Evolutionary conservation across 2,329 filamentous ascomycete species (phyloP), one percentile per base, ranked within the genome.

Genomic region (Didymella pinodella): DNA sequence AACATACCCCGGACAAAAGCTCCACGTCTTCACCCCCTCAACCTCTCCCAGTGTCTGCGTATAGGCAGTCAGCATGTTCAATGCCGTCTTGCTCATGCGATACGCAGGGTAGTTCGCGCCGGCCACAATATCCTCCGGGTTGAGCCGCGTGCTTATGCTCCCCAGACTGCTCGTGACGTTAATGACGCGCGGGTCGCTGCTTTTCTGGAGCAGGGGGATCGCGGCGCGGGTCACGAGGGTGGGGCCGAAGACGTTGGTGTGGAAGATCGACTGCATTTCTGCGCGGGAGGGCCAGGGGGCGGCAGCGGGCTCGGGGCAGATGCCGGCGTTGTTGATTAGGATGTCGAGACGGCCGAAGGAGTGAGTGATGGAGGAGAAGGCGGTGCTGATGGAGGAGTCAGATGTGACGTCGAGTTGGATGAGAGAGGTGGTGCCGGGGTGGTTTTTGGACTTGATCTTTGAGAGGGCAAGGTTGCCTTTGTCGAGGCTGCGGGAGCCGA

Each of bases 321-420:
- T 77, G 18, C 91, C 92, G 31, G 93, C 92, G 75, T 96, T 96
- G 84, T 96, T 96, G 80, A 96, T 79, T 32, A 96, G 80, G 57
- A 96, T 90, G 79, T 96, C 91, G 69, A 96, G 84, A 25, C 59
- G 65, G 31, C 63, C 65, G 34, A 64, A 72, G 6, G 68, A 63
- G 4, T 65, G 29, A 56, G 63, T 65, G 22, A 78, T 61, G 20
- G 66, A 68, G 50, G 74, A 70, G 31, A 69, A 67, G 7, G 76
- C 72, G 0, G 71, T 66, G 26, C 63, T 58, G 36, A 79, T 77
- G 4, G 74, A 75, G 2, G 61, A 53, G 48, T 78, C 73, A 44
- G 64, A 48, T 5, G 69, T 71, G 31, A 77, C 67, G 49, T 79
- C 77, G 1, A 79, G 66, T 18, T 77, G 63, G 10, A 79, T 12